phyloP scores from a whole-genome alignment of 225 moss, liverwort and hornwort genomes.

The Marchantia polymorpha region DNA sequence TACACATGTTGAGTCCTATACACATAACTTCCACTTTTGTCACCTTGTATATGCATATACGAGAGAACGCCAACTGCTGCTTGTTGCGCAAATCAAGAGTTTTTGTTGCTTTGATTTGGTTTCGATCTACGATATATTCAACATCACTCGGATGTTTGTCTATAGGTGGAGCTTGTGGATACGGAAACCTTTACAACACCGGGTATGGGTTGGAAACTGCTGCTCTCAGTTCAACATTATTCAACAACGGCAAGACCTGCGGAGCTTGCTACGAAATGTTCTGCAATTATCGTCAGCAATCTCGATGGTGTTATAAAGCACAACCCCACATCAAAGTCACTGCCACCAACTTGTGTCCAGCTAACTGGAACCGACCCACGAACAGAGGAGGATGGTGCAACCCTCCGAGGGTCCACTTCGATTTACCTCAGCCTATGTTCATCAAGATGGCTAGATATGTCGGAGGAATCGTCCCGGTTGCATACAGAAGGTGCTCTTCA shows the following conservation, averaged over 20 bases:
- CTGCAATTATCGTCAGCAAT: slow-evolving; percentile 1
- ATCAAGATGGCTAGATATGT: slow-evolving; percentile 34
- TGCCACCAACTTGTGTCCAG: slow-evolving; percentile 49
- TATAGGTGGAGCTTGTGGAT: slow-evolving; percentile 42
- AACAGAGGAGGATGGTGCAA: slow-evolving; percentile 56
- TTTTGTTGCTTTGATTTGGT: background rate
- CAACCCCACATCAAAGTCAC: slow-evolving; percentile 32
- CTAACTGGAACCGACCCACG: slow-evolving; percentile 36
- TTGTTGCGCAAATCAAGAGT: background rate
- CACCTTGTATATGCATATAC: too few relatives aligned
- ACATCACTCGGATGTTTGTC: background rate
- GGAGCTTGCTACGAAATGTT: slow-evolving; percentile 38
- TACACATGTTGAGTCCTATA: background rate
- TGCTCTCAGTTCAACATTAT: slow-evolving; percentile 26
- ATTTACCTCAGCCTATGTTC: slow-evolving; percentile 44
- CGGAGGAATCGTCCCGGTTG: slow-evolving; percentile 38
- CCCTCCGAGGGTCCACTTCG: slow-evolving; percentile 45
- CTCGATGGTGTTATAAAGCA: slow-evolving; percentile 8
- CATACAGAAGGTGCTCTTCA: slow-evolving; percentile 32
- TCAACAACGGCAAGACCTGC: slow-evolving; percentile 28
- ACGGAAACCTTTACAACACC: slow-evolving; percentile 4
- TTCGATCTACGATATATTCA: background rate
- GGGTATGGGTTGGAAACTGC: slow-evolving; percentile 31
- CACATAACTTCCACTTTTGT: background rate
- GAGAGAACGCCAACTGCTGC: background rate